These are phyloP conservation scores for Colletotrichum aenigma DNA, from an alignment of 2,329 filamentous ascomycete genomes.

Conservation along the genomic window DNA sequence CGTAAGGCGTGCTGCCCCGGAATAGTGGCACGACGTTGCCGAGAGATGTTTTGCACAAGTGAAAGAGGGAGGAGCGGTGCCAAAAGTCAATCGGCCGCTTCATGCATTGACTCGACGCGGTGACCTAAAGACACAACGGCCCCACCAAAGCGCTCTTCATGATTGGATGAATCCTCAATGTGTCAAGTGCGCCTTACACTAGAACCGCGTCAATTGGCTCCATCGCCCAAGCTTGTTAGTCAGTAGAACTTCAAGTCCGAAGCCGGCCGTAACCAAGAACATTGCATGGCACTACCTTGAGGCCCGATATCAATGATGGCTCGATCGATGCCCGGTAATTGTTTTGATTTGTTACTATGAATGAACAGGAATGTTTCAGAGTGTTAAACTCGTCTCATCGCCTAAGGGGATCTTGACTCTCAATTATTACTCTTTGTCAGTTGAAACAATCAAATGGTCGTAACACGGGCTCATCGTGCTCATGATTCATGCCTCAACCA, in stretches of 20 bases:
- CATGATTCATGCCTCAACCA: not conserved
- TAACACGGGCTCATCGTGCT: rapidly evolving
- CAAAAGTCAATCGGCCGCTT: not conserved
- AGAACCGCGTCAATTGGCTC: not conserved
- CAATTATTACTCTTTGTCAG: rapidly evolving
- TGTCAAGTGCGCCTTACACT: constrained; percentile 17
- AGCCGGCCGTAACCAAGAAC: not conserved
- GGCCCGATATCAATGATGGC: not conserved
- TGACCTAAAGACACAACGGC: not conserved
- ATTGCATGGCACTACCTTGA: not conserved
- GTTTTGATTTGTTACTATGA: not conserved
- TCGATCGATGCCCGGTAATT: not conserved
- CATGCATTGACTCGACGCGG: not conserved
- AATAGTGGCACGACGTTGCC: not conserved
- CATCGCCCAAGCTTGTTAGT: not conserved
- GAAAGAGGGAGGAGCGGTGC: not conserved
- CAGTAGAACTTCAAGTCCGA: not conserved
- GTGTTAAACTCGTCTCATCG: rapidly evolving
- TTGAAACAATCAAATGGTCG: not conserved
- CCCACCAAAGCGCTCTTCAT: not conserved
- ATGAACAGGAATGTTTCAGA: not conserved
- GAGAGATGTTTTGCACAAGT: not conserved
- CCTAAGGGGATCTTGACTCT: not conserved
- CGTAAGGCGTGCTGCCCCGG: not conserved
- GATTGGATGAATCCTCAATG: not conserved